Conservation (phyloP, 164 flowering plant species). For the Dillenia suffruticosa region DNA sequence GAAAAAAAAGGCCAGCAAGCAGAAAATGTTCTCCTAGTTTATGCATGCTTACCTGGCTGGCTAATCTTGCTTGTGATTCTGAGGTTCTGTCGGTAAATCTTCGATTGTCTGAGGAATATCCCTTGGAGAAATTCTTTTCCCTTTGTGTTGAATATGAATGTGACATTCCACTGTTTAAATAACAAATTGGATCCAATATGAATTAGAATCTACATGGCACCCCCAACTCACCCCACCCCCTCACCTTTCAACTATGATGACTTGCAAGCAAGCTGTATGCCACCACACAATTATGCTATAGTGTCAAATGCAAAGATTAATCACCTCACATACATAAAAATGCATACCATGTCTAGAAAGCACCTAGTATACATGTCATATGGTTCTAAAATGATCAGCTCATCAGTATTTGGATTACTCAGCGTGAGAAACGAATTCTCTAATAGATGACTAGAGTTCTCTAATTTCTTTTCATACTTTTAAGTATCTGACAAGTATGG, state of each 20-base stretch:
- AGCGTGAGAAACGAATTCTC: no score
- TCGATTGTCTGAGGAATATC: slow-evolving; percentile 27
- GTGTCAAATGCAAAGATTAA: no score
- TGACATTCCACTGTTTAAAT: slow-evolving; percentile 60
- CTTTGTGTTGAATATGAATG: slow-evolving; percentile 74
- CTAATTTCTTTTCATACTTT: no score
- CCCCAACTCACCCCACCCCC: no score
- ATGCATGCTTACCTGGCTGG: slow-evolving; percentile 44
- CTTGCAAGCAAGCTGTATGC: no score
- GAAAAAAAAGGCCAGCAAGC: background rate
- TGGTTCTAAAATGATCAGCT: no score
- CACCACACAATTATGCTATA: no score
- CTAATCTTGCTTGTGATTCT: slow-evolving; percentile 35
- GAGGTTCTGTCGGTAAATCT: slow-evolving; percentile 46
- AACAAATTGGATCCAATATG: background rate
- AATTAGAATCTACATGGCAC: background rate
- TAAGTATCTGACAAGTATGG: no score
- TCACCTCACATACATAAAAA: background rate
- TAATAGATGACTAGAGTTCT: no score
- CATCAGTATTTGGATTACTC: no score
- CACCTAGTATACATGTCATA: no score
- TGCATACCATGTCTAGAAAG: background rate
- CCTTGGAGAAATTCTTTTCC: slow-evolving; percentile 61
- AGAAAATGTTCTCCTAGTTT: background rate
- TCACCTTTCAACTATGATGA: no score